A percentile compares a stretch with the other conserved stretches of the same genome.
Conservation (phyloP, 805 yeast genomes). For the Sungouiozyma intestinalis region DNA sequence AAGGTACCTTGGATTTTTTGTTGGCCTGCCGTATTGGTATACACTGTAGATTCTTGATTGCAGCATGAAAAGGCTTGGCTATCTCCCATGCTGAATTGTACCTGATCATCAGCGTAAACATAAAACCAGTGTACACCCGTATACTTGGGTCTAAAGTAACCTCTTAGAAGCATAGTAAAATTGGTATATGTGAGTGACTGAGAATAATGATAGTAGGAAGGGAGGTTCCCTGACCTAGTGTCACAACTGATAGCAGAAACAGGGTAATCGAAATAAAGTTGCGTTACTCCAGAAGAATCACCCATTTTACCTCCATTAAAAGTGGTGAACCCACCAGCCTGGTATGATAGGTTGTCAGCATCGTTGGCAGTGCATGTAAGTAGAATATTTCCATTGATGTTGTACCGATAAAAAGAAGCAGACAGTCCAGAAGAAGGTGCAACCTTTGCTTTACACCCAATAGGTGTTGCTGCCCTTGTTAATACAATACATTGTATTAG, state of each 20-base stretch:
- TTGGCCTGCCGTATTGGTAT: constrained; percentile 1
- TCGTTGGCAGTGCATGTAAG: background rate
- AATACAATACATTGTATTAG: background rate
- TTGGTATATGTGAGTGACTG: constrained; percentile 7
- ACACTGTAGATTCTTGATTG: constrained; percentile 8
- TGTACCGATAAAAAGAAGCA: background rate
- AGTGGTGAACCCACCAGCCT: background rate
- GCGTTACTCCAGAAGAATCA: background rate
- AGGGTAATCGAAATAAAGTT: background rate
- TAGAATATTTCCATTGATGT: background rate
- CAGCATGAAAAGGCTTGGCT: constrained; percentile 29
- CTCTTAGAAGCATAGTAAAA: constrained; percentile 13
- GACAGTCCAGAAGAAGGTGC: background rate
- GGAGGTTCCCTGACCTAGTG: background rate
- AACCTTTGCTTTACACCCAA: background rate
- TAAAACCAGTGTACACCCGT: constrained; percentile 24
- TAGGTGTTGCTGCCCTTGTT: background rate
- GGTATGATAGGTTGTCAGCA: background rate
- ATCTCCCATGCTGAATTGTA: constrained; percentile 23
- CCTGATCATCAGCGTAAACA: constrained; percentile 26
- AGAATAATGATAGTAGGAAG: background rate
- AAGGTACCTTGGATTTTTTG: background rate
- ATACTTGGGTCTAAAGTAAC: constrained; percentile 18
- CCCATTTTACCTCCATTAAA: background rate
- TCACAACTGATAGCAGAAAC: background rate